Base-by-base conservation (phyloP, 1,139 yeast genomes). In the Lodderomyces orthopsilosis region DNA sequence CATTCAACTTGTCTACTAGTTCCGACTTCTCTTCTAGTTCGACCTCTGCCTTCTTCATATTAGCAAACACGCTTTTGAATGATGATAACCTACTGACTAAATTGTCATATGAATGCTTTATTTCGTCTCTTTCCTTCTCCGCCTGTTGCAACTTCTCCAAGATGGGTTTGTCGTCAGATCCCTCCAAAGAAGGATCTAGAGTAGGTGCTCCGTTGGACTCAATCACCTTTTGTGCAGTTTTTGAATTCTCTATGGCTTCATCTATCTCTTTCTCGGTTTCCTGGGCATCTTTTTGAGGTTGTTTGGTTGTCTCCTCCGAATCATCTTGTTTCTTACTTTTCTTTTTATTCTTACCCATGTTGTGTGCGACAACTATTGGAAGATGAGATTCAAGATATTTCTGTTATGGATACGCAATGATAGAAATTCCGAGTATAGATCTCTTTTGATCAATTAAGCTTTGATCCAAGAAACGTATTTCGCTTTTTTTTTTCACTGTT, bases 51-150 rank as follows among this genome's bases (percentile, higher is more conserved):
- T 80, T 83, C 56, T 85, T 85, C 89, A 85, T 83, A 52, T 85
- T 84, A 45, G 75, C 76, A 59, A 86, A 85, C 2, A 85, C 75
- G 0, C 85, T 68, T 56, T 87, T 89, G 87, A 93, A 89, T 2
- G 87, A 81, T 1, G 95, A 79, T 26, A 93, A 70, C 58, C 87
- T 79, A 50, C 82, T 84, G 46, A 90, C 66, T 17, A 93, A 67
- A n/a, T 76, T 73, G 51, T 89, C 88, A 59, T 91, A 89, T 48
- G 85, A 86, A 8, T 77, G 74, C 52, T 86, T 85, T 23, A 80
- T 74, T 30, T 81, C 79, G 47, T 82, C 88, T 41, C 88, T 74
- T 51, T 88, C 94, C 21, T 51, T 41, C 42, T 59, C 62, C 5
- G 56, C 41, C 41, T 55, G 39, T 24, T 41, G 43, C 24, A 50